phyloP scores from a whole-genome alignment of 1,284 basidiomycete genomes.

The Neotropicomus parvogracilis region DNA sequence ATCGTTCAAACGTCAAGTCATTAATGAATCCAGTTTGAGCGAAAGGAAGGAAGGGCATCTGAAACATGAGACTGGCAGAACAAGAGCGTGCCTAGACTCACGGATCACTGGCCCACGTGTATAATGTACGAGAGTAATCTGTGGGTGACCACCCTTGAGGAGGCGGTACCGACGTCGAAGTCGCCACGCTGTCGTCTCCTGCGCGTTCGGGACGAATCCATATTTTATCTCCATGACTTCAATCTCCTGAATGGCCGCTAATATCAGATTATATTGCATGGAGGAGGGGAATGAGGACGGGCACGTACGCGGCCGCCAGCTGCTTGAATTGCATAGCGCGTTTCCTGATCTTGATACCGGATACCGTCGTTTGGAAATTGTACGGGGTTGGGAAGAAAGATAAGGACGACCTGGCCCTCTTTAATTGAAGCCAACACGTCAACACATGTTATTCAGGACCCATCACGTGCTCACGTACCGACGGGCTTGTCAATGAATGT shows the following conservation, averaged over 20 bases:
- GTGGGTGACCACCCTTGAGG: constrained; percentile 63
- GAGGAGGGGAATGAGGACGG: no score
- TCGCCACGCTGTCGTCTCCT: constrained; percentile 59
- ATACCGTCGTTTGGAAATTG: constrained; percentile 69
- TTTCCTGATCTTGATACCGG: constrained; percentile 66
- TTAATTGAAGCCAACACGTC: background rate
- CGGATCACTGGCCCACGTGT: constrained; percentile 55
- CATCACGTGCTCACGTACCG: constrained; percentile 41
- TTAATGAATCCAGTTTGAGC: constrained; percentile 1
- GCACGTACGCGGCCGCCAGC: constrained; percentile 47
- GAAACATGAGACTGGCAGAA: constrained; percentile 10
- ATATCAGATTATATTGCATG: background rate
- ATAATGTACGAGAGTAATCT: constrained; percentile 70
- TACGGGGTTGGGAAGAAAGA: constrained; percentile 54
- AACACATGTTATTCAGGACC: background rate
- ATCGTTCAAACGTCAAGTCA: constrained; percentile 2
- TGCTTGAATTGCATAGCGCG: constrained; percentile 50
- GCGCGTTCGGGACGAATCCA: constrained; percentile 66
- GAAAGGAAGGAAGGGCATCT: constrained; percentile 14
- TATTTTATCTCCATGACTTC: constrained; percentile 68
- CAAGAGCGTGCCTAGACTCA: constrained; percentile 38
- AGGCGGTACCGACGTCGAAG: constrained; percentile 67
- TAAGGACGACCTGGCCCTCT: constrained; percentile 65
- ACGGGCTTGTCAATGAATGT: constrained; percentile 68
- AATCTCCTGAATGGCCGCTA: constrained; percentile 49